A percentile compares a stretch with the other conserved stretches of the same genome.
These are phyloP conservation scores for Alloteropsis semialata DNA, from an alignment of 176 grass and related monocot genomes.

Conservation along the genomic window DNA sequence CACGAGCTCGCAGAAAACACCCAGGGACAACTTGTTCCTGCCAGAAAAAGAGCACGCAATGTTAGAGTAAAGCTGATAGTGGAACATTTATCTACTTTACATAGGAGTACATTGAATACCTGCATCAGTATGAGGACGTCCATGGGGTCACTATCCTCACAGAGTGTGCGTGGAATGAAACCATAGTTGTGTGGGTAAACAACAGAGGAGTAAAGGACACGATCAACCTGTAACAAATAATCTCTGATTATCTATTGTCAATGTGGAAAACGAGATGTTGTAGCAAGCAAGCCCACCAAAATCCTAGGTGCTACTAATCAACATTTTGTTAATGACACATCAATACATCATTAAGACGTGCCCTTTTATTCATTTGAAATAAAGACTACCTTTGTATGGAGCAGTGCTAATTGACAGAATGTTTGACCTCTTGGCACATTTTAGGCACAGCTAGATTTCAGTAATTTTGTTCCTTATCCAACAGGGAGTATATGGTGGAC, in stretches of 20 bases:
- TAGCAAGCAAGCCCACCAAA: slow-evolving; percentile 1
- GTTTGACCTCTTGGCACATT: neutral
- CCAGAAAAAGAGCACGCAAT: neutral
- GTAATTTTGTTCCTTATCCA: neutral
- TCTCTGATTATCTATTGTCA: neutral
- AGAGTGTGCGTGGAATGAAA: slow-evolving; percentile 91
- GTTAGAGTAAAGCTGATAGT: slow-evolving; percentile 5
- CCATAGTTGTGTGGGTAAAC: slow-evolving; percentile 99
- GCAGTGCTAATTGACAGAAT: neutral
- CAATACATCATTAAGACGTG: neutral
- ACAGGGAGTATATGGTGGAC: neutral
- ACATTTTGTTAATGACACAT: neutral
- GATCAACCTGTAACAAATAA: slow-evolving; percentile 76
- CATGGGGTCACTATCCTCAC: slow-evolving; percentile 90
- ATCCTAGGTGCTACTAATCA: neutral
- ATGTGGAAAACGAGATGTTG: neutral
- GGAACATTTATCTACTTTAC: neutral
- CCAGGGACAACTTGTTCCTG: slow-evolving; percentile 93
- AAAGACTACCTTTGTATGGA: neutral
- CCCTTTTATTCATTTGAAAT: neutral
- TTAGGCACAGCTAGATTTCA: neutral
- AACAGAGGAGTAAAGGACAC: slow-evolving; percentile 95
- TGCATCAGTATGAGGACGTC: slow-evolving; percentile 96
- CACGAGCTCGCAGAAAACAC: slow-evolving; percentile 88
- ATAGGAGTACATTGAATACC: slow-evolving; percentile 51